These are phyloP conservation scores for Stellera chamaejasme DNA, from an alignment of 345 rosid genomes.

Conservation along the genomic window DNA sequence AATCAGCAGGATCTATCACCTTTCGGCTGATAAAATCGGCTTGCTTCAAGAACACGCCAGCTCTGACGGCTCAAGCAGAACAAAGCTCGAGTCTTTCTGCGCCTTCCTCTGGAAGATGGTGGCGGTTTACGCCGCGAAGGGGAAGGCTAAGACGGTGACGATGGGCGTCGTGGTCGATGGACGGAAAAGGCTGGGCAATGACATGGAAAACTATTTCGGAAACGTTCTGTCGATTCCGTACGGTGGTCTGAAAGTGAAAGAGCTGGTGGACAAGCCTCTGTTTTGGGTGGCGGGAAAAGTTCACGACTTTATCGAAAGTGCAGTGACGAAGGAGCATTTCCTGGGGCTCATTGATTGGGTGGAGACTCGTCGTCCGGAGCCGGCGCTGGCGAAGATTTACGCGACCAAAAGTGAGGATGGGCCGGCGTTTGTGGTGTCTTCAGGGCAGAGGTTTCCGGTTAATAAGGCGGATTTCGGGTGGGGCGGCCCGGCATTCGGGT, in stretches of 20 bases:
- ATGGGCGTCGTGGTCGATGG: slow-evolving; percentile 69
- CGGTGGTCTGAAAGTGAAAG: slow-evolving; percentile 19
- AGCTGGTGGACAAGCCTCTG: slow-evolving; percentile 30
- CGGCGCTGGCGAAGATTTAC: slow-evolving; percentile 40
- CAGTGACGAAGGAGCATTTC: slow-evolving; percentile 45
- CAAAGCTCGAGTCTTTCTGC: slow-evolving; percentile 48
- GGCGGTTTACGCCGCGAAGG: slow-evolving; percentile 19
- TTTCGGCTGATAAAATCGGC: slow-evolving; percentile 19
- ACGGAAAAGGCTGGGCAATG: slow-evolving; percentile 23
- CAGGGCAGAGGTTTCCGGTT: slow-evolving; percentile 46
- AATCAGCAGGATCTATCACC: slow-evolving; percentile 42
- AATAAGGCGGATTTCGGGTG: slow-evolving; percentile 43
- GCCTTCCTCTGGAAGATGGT: slow-evolving; percentile 55
- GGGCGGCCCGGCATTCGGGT: slow-evolving; percentile 45
- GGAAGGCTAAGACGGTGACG: slow-evolving; percentile 10
- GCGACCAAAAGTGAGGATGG: slow-evolving; percentile 21
- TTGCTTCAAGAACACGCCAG: slow-evolving; percentile 32
- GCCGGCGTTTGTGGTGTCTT: slow-evolving; percentile 56
- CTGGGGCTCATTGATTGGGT: slow-evolving; percentile 68
- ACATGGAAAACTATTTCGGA: slow-evolving; percentile 39
- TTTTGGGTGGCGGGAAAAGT: slow-evolving; percentile 41
- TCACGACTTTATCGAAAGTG: slow-evolving; percentile 31
- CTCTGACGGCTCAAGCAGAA: slow-evolving; percentile 20
- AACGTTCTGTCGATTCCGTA: slow-evolving; percentile 57
- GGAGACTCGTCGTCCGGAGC: slow-evolving; percentile 41